Base-by-base conservation (phyloP, 495 filamentous ascomycete genomes). In the Echria macrotheca region DNA sequence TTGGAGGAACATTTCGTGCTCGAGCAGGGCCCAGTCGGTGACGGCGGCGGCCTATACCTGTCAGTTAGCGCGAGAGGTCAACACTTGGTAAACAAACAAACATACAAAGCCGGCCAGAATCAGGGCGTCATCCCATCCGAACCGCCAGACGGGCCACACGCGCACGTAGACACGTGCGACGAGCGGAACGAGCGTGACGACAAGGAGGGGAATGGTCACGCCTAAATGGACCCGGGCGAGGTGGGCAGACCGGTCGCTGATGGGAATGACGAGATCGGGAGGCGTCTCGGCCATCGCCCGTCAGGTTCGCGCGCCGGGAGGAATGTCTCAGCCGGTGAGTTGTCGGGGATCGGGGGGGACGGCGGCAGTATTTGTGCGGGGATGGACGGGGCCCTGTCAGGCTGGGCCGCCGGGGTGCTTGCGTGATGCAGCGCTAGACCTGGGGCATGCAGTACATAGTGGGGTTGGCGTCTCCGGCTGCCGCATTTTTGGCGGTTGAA, bases 201-300 rank as follows among this genome's bases (percentile, higher is more conserved):
- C 22, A 3, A 44, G 11, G 23, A 44, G 22, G 10, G 41, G 41
- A n/a, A 44, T 17, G 9, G 41, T 44, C 12, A 44, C 41, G 24
- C 14, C 22, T 3, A 44, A 9, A 25, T 44, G 41, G 41, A 44
- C 41, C 23, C 41, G 41, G 4, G 41, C 22, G 41, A 44, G 22
- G 25, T 28, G 9, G 7, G 23, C 21, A 14, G 41, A 22, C 12
- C 9, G 41, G 8, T 25, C 21, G 23, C 23, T 4, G 7, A 44
- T 44, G 10, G 22, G 23, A 10, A 29, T 7, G 5, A 21, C 4
- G 18, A 14, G 10, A 21, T 21, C 38, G 1, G 18, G 38, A 11
- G 38, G 19, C 7, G 14, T 5, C 4, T 41, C 38, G 19, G 38
- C 28, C 28, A 31, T 31, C n/a, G n/a, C n/a, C n/a, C n/a, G n/a